Base-by-base conservation (phyloP, 23 red algal genomes). In the Pyropia haitanensis region DNA sequence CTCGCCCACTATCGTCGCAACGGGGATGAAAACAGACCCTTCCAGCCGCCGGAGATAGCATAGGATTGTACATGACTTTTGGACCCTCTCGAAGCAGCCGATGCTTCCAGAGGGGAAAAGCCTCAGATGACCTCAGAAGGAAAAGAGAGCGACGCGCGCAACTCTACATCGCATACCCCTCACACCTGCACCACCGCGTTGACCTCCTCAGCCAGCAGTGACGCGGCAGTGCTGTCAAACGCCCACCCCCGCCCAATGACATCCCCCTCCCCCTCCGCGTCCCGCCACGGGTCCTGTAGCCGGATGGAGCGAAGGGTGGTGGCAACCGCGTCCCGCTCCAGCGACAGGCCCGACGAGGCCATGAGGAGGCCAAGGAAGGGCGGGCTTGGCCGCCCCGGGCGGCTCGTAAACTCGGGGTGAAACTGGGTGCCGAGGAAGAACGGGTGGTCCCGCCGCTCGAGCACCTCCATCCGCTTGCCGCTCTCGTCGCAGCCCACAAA, bases 391-490 rank as follows among this genome's bases (percentile, higher is more conserved):
- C 79, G 62, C 16, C 93, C 93, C 22, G 93, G 85, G 14, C 93
- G 66, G 55, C 76, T 89, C 58, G 73, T 87, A 51, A 88, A 86
- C 66, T 97, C 93, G 27, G 93, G 93, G 60, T 97, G 93, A 65
- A 82, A 97, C 64, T 97, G 93, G 21, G 93, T 89, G 13, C 74
- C 93, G 26, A 90, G 56, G 60, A 97, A 97, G 87, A 97, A 97
- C 46, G 58, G 83, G 51, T 89, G 93, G 15, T 81, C 49, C 21
- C 14, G 19, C 39, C 63, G 24, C 61, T 97, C 93, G 18, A 89
- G 14, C 20, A 97, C 90, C 66, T 97, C 93, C 93, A 97, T 97
- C 17, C 93, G 63, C 75, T 78, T 60, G 16, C 80, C 87, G 22
- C 55, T 90, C 51, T 74, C 63, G 71, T 97, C 93, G 25, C 58